These are phyloP conservation scores for Metarhizium rileyi DNA, from an alignment of 2,329 filamentous ascomycete species.

Conservation along the genomic window DNA sequence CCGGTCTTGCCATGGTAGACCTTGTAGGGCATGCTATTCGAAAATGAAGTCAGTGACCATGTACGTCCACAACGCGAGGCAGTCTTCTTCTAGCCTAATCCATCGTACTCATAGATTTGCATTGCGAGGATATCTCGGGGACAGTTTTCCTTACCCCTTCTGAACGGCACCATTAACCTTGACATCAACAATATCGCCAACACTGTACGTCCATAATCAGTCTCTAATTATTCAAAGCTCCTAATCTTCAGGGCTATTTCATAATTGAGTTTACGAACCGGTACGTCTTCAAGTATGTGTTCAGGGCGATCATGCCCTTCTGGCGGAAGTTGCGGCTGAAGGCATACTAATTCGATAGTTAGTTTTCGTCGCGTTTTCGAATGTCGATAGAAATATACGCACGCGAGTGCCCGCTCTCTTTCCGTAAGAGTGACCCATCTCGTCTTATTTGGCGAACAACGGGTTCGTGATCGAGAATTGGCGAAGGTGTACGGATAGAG, in stretches of 20 bases:
- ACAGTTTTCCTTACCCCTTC: slow-evolving; percentile 65
- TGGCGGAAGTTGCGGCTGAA: slow-evolving; percentile 93
- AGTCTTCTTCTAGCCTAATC: background rate
- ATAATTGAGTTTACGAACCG: slow-evolving; percentile 41
- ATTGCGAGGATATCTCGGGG: background rate
- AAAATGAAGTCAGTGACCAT: slow-evolving; percentile 23
- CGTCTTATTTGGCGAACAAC: slow-evolving; percentile 38
- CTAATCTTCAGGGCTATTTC: background rate
- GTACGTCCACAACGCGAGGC: background rate
- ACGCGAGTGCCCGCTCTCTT: slow-evolving; percentile 78
- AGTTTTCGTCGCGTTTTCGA: slow-evolving; percentile 21
- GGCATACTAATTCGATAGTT: slow-evolving; percentile 55
- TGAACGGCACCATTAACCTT: slow-evolving; percentile 97
- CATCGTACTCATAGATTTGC: background rate
- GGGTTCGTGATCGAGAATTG: slow-evolving; percentile 34
- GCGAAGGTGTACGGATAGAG: slow-evolving; percentile 23
- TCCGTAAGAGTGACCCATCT: slow-evolving; percentile 82
- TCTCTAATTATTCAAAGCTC: slow-evolving; percentile 5
- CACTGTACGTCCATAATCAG: slow-evolving; percentile 47
- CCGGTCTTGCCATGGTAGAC: slow-evolving; percentile 99
- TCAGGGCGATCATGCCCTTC: slow-evolving; percentile 87
- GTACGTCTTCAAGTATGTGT: slow-evolving; percentile 92
- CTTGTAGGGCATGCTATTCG: slow-evolving; percentile 91
- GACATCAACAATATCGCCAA: slow-evolving; percentile 98
- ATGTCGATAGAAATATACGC: slow-evolving; percentile 31